phyloP scores from a whole-genome alignment of 306 rosid species.

The Mimosa pudica region DNA sequence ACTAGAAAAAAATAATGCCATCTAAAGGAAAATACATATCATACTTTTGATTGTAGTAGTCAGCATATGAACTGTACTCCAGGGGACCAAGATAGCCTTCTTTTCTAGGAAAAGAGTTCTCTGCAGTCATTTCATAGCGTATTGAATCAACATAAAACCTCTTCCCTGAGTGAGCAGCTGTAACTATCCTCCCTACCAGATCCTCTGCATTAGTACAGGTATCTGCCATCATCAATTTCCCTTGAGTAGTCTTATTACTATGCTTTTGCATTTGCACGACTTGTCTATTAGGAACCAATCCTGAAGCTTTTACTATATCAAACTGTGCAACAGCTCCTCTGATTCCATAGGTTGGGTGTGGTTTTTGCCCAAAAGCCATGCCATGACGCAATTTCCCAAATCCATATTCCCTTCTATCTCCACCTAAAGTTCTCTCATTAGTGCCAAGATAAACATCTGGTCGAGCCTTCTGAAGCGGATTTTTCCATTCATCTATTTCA shows the following conservation, averaged over 20 bases:
- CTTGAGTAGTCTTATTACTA: constrained; percentile 45
- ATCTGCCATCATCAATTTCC: constrained; percentile 89
- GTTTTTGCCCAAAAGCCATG: constrained; percentile 91
- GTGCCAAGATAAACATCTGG: constrained; percentile 99
- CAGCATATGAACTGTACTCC: constrained; percentile 98
- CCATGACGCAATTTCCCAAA: constrained; percentile 95
- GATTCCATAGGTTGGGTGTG: constrained; percentile 97
- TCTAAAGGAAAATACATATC: constrained; percentile 40
- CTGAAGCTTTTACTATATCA: constrained; percentile 96
- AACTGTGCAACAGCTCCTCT: constrained; percentile 99
- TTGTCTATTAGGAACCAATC: constrained; percentile 77
- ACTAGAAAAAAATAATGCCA: constrained; percentile 25
- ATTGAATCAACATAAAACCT: constrained; percentile 97
- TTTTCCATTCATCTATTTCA: constrained; percentile 79
- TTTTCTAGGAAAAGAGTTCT: constrained; percentile 93
- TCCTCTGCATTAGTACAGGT: constrained; percentile 68
- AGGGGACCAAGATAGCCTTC: constrained; percentile 99
- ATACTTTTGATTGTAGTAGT: constrained; percentile 97
- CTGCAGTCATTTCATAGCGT: constrained; percentile 88
- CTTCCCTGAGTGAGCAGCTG: constrained; percentile 99
- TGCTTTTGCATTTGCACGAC: constrained; percentile 49
- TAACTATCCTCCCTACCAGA: constrained; percentile 83
- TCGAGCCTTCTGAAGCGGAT: constrained; percentile 99
- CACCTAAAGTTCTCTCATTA: constrained; percentile 96
- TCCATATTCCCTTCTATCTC: constrained; percentile 97